These are phyloP conservation scores for Xylaria nigripes DNA, from an alignment of 495 filamentous ascomycete genomes.

Conservation along the genomic window DNA sequence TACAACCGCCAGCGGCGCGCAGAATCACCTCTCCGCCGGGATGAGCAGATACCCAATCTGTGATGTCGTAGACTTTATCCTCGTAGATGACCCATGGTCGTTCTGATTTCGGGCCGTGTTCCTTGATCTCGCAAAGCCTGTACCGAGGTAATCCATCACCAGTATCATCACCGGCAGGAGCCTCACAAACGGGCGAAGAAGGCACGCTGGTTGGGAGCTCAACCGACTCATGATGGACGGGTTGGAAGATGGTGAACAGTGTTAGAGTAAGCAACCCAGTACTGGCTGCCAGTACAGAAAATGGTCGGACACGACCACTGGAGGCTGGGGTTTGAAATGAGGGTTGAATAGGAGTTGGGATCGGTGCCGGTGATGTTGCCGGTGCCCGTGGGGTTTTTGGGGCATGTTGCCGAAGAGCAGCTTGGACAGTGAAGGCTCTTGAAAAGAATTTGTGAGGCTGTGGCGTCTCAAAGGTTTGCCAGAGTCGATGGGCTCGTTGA, in stretches of 20 bases:
- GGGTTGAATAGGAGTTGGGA: neutral
- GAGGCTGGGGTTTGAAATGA: neutral
- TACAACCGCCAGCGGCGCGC: constrained; percentile 45
- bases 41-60: constrained; percentile 49
- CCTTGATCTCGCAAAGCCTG: constrained; percentile 39
- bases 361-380: constrained; percentile 3
- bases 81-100: constrained; percentile 44
- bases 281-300: constrained; percentile 19
- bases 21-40: constrained; percentile 55
- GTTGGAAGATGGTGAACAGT: constrained; percentile 18
- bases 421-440: constrained; percentile 5
- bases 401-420: constrained; percentile 7
- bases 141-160: constrained; percentile 36
- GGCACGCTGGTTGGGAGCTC: constrained; percentile 5
- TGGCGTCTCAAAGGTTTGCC: constrained; percentile 1
- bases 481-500: constrained; percentile 3
- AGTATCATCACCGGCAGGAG: constrained; percentile 14
- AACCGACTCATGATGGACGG: constrained; percentile 14
- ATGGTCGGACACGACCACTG: constrained; percentile 13
- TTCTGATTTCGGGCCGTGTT: constrained; percentile 39
- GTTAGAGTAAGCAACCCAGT: constrained; percentile 18
- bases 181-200: constrained; percentile 2
- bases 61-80: constrained; percentile 53
- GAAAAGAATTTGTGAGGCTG: neutral
- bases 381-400: constrained; percentile 8